Evolutionary conservation across 2,329 filamentous ascomycete genomes (phyloP), one percentile per base, ranked within the genome.

Genomic region (Didymella exigua): DNA sequence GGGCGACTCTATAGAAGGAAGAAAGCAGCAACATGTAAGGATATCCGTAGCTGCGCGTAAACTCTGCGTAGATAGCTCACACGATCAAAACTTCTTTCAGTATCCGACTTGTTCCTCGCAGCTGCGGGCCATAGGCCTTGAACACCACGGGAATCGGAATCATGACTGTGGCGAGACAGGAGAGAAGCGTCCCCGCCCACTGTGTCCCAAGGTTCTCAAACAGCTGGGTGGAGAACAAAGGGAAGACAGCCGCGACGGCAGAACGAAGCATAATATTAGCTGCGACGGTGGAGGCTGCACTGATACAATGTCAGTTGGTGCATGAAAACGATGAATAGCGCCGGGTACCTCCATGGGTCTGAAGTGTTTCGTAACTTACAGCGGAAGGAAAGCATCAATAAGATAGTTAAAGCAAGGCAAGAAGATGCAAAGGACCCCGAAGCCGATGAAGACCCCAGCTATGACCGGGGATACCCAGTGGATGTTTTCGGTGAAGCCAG

Each of bases 351-450:
- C 16, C 9, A 34, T 3, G 9, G 2, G 16, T 16, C 16, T 10
- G 1, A 11, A 13, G 10, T 23, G 2, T 1, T 18, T 26, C 11
- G 18, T 1, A 4, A 50, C 48, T 44, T 30, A 50, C 48, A 50
- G 8, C 0, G 40, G 49, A 11, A 45, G 41, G 8, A 38, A 51
- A 18, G 49, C 33, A 45, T 51, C 49, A 11, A 51, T 33, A 16
- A 51, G 41, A 19, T 51, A 51, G 19, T 51, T 51, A 33, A 51
- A 45, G 19, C 49, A 44, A 3, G 49, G 41, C 7, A 45, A n/a
- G 7, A 51, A 51, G 33, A 51, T 51, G n/a, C 40, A 45, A 19
- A 45, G 33, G 5, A 45, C 40, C 10, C 49, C 49, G 14, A 51
- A 51, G 2, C 49, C 49, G n/a, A 51, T 44, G 21, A 45, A 38